These are phyloP conservation scores for Trypanosoma brucei DNA, from an alignment of 208 protist species.

Conservation along the genomic window DNA sequence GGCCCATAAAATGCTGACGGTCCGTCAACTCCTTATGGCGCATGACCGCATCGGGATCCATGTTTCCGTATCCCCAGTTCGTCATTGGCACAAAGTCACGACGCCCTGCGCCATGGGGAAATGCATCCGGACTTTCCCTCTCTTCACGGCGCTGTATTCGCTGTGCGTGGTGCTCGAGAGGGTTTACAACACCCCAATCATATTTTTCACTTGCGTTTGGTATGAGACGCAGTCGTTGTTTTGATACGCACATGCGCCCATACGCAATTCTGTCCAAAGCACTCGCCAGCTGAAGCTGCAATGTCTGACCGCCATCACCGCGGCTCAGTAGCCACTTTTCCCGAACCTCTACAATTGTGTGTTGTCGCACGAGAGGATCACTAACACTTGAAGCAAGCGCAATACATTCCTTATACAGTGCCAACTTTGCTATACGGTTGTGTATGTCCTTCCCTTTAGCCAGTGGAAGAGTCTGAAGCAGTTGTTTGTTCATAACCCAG, in stretches of 20 bases:
- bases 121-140: conserved; percentile 69
- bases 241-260: conserved; percentile 81
- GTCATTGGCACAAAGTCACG: conserved; percentile 91
- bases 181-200: conserved; percentile 84
- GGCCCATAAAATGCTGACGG: conserved; percentile 83
- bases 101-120: conserved; percentile 68
- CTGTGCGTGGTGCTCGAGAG: conserved; percentile 70
- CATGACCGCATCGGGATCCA: conserved; percentile 82
- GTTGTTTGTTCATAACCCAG: conserved; percentile 62
- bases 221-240: conserved; percentile 72
- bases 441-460: conserved; percentile 84
- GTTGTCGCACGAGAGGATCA: conserved; percentile 61
- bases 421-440: conserved; percentile 69
- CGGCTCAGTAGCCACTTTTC: conserved; percentile 79
- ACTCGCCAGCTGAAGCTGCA: conserved; percentile 80
- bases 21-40: conserved; percentile 87
- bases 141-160: conserved; percentile 51
- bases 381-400: conserved; percentile 60
- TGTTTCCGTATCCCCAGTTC: conserved; percentile 87
- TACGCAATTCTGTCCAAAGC: conserved; percentile 82
- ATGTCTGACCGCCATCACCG: conserved; percentile 69
- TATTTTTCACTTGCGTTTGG: conserved; percentile 76
- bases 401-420: conserved; percentile 85
- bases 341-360: conserved; percentile 72
- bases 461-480: conserved; percentile 69